These are phyloP conservation scores for Apodospora peruviana DNA, from an alignment of 495 filamentous ascomycete species.

Conservation along the genomic window DNA sequence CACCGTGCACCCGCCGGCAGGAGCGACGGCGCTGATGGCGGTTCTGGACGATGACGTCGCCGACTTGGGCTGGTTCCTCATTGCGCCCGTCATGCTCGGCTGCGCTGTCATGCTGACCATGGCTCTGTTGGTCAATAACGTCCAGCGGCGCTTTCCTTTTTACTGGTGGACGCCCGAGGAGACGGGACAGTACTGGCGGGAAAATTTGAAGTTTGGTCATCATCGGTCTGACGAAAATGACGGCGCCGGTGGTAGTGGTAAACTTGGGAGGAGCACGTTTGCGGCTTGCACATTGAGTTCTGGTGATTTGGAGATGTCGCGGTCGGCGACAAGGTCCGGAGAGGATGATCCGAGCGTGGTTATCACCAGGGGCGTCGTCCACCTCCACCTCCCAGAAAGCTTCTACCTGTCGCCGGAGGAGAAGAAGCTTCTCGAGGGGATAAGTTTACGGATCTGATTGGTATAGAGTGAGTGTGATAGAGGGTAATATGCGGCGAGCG, in stretches of 20 bases:
- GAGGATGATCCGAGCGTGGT: conserved; percentile 15
- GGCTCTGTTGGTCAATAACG: conserved; percentile 69
- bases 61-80: conserved; percentile 65
- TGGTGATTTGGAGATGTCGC: neutral
- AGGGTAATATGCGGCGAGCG: too few species aligned
- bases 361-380: conserved; percentile 24
- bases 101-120: conserved; percentile 58
- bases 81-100: conserved; percentile 63
- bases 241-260: neutral
- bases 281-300: neutral
- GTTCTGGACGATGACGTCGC: conserved; percentile 53
- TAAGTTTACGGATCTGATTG: conserved; percentile 32
- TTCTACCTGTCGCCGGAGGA: conserved; percentile 36
- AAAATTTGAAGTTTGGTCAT: neutral
- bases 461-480: too few species aligned
- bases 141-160: conserved; percentile 67
- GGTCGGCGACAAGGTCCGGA: conserved; percentile 4
- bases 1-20: conserved; percentile 82
- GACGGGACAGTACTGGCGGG: conserved; percentile 28
- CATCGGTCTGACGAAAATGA: neutral
- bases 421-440: conserved; percentile 31
- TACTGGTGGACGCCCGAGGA: conserved; percentile 68
- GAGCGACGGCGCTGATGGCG: conserved; percentile 78
- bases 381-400: conserved; percentile 28
- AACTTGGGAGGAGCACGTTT: too few species aligned